Evolutionary conservation across 1,139 yeast species (phyloP).

Genomic region (Debaryomyces singareniensis): DNA sequence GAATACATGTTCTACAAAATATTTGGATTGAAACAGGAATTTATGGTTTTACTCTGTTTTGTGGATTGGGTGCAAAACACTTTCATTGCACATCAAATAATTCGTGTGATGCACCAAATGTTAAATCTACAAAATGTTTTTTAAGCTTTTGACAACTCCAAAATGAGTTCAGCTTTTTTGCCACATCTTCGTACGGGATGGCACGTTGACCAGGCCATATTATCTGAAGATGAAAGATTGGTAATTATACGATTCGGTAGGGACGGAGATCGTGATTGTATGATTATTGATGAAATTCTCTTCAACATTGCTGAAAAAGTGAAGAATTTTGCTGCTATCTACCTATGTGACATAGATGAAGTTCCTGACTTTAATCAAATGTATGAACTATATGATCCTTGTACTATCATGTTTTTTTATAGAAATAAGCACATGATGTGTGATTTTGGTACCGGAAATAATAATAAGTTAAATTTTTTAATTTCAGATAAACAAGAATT

Average conservation of each 20-base stretch:
- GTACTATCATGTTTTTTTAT: constrained; percentile 89
- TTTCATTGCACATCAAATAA: too few relatives aligned
- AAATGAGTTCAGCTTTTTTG: constrained; percentile 80
- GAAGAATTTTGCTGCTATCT: constrained; percentile 80
- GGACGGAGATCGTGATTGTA: constrained; percentile 70
- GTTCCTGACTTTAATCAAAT: constrained; percentile 89
- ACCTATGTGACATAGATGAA: constrained; percentile 80
- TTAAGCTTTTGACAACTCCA: not conserved
- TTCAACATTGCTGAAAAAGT: constrained; percentile 78
- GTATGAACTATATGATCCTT: constrained; percentile 90
- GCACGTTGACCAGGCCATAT: constrained; percentile 97
- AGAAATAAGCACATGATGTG: constrained; percentile 96
- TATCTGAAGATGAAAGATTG: constrained; percentile 74
- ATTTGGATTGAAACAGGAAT: too few relatives aligned
- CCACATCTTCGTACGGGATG: constrained; percentile 84
- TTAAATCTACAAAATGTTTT: too few relatives aligned
- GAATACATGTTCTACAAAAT: too few relatives aligned
- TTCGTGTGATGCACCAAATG: too few relatives aligned
- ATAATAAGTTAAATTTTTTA: constrained; percentile 81
- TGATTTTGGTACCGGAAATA: constrained; percentile 97
- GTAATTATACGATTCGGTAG: constrained; percentile 88
- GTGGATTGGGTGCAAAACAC: constrained; percentile 1
- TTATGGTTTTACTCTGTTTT: not conserved
- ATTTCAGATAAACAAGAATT: constrained; percentile 81
- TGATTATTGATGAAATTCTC: constrained; percentile 85